Conservation (phyloP, 352 stramenopile genomes). For the Pythium rhizo-oryzae region DNA sequence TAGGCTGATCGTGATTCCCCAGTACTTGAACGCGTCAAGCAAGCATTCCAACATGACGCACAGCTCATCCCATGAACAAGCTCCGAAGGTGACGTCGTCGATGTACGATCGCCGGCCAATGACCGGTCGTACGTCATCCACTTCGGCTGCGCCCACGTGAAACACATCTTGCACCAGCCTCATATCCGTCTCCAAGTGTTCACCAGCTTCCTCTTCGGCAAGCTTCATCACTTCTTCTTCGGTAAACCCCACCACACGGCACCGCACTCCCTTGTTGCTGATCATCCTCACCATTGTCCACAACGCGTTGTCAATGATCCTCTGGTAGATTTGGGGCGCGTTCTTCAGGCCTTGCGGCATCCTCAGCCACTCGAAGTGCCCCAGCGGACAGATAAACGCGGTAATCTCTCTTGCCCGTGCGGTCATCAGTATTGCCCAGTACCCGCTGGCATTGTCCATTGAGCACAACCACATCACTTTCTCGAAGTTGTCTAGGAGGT, state of each 20-base stretch:
- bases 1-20: slow-evolving; percentile 33
- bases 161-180: not conserved
- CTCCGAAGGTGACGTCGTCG: slow-evolving; percentile 28
- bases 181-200: not conserved
- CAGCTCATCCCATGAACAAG: slow-evolving; percentile 14
- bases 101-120: slow-evolving; percentile 31
- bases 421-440: too few relatives aligned
- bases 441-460: too few relatives aligned
- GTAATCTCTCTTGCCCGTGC: too few relatives aligned
- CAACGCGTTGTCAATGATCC: slow-evolving; percentile 16
- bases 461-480: too few relatives aligned
- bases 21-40: slow-evolving; percentile 23
- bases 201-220: not conserved
- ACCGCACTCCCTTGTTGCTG: not conserved
- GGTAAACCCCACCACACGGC: not conserved
- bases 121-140: not conserved
- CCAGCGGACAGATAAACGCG: slow-evolving; percentile 22
- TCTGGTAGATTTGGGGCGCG: slow-evolving; percentile 26
- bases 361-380: slow-evolving; percentile 26
- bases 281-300: too few relatives aligned
- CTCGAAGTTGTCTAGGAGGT: slow-evolving; percentile 3
- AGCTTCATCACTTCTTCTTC: not conserved
- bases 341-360: slow-evolving; percentile 9
- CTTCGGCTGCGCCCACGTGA: not conserved
- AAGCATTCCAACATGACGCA: slow-evolving; percentile 10